A percentile compares a stretch with the other conserved stretches of the same genome.
phyloP scores from a whole-genome alignment of 176 grass and related monocot genomes.

The Triticum urartu region DNA sequence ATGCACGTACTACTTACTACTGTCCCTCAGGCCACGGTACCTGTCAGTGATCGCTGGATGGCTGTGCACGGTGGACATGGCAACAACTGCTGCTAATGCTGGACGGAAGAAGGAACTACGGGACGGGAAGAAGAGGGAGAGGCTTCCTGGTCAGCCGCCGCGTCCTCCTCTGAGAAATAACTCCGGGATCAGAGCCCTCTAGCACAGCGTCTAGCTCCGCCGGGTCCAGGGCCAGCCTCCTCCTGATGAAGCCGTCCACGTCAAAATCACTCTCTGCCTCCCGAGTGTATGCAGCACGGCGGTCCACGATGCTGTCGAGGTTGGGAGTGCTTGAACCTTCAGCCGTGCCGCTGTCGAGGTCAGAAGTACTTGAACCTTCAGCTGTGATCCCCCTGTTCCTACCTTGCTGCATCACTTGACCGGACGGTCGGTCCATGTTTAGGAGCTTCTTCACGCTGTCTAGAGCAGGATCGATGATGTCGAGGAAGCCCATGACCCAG shows the following conservation, averaged over 20 bases:
- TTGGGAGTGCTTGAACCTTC: conserved; percentile 14
- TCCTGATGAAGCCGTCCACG: conserved; percentile 67
- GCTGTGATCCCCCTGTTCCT: neutral
- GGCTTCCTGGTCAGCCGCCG: conserved; percentile 43
- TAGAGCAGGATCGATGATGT: conserved; percentile 92
- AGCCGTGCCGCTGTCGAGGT: neutral
- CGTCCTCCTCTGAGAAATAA: conserved; percentile 48
- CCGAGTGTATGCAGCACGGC: neutral
- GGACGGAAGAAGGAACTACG: conserved; percentile 1
- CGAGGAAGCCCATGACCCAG: conserved; percentile 87
- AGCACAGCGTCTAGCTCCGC: conserved; percentile 55
- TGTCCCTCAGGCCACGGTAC: neutral
- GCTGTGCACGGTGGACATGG: neutral
- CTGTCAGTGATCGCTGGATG: neutral
- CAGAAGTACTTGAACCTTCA: conserved; percentile 21
- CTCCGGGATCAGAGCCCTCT: conserved; percentile 40
- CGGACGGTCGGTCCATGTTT: conserved; percentile 57
- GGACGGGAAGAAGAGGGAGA: conserved; percentile 41
- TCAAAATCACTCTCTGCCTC: conserved; percentile 43
- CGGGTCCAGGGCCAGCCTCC: conserved; percentile 56
- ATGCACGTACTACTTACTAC: conserved; percentile 9
- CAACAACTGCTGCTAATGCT: neutral
- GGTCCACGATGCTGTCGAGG: conserved; percentile 4
- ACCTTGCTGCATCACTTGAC: neutral
- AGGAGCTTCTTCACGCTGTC: conserved; percentile 81